Evolutionary conservation across 371 early-diverging fungal genomes (phyloP), one percentile per base, ranked within the genome.

Genomic region (Cladochytrium tenue): DNA sequence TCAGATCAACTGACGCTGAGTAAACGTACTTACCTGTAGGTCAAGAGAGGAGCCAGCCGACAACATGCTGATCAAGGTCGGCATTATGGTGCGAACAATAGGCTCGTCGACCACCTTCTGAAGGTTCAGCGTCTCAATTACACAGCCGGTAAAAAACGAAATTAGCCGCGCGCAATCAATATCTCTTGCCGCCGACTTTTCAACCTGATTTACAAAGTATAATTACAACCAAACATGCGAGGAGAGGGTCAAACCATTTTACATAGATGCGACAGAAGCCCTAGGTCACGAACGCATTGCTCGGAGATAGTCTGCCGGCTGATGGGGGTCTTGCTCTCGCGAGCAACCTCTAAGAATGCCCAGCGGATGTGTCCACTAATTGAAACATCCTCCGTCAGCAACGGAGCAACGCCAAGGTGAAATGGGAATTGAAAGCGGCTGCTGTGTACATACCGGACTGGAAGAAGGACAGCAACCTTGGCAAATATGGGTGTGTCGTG

Each of bases 401-500:
- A n/a, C n/a, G 13, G n/a, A 50, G 15, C 50, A 50, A 50, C n/a
- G n/a, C 50, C 50, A 55, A 55, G 55, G 60, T 20, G 52, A 56
- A 62, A 0, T 15, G 2, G 31, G 62, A 58, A n/a, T n/a, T n/a
- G n/a, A 33, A 59, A n/a, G 13, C 26, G 23, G 17, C n/a, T 50
- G 10, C 15, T 55, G 7, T 25, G 10, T 55, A 10, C 10, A 55
- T 88, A 89, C 89, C 76, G 66, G 52, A 92, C 73, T 26, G 75
- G 73, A 25, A 95, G 77, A 51, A 93, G 80, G 20, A 87, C 80
- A 15, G 91, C 84, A 86, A 96, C 83, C 60, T 88, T 86, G 53
- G 90, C 86, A 75, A 95, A 97, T 34, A 86, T 85, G 57, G 88
- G 85, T 0, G 95, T 93, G 70, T 93, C 95, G 64, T 97, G 95